Evolutionary conservation across 1,284 basidiomycete genomes (phyloP), one percentile per base, ranked within the genome.

Genomic region (Ustilago loliicola): DNA sequence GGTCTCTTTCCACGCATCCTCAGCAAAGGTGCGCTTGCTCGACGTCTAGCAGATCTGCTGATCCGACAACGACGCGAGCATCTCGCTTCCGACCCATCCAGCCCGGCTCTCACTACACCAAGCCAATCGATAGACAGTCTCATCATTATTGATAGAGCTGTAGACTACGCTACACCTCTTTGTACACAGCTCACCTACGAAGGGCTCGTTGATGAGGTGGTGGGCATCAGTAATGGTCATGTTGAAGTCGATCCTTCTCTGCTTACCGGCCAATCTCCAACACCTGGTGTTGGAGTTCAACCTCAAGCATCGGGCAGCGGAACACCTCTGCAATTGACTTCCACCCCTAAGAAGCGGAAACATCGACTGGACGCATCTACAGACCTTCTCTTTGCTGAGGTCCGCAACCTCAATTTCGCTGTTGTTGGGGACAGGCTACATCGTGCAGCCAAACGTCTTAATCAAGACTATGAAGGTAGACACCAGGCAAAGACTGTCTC

Each of bases 181-280:
- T 91, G 96, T 53, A 99, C 96, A 1, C 96, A 99, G 84, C 88
- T 99, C 62, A 99, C 97, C 0, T 99, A 98, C 83, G 93, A 98
- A 86, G 97, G 97, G 19, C 91, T 99, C 50, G 89, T 98, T n/a
- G 96, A 99, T 83, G 97, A 99, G 86, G 88, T 95, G 48, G 89
- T 98, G 52, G 94, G 94, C 1, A 92, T 99, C 74, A 92, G 90
- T 86, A 94, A 97, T 81, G 93, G 93, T 3, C 93, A 97, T 82
- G 92, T 96, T 59, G 95, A 98, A 84, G 89, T 98, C 17, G 95
- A 97, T 48, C 89, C 91, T 52, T 91, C 92, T 34, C 88, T 98
- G 1, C 87, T 96, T 32, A 90, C 84, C 29, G 85, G 85, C 8
- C 74, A 77, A 30, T 57, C 80, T n/a, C 77, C 70, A 45, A 36